Evolutionary conservation across 371 early-diverging fungal species (phyloP).

Genomic region (Lichtheimia hyalospora): DNA sequence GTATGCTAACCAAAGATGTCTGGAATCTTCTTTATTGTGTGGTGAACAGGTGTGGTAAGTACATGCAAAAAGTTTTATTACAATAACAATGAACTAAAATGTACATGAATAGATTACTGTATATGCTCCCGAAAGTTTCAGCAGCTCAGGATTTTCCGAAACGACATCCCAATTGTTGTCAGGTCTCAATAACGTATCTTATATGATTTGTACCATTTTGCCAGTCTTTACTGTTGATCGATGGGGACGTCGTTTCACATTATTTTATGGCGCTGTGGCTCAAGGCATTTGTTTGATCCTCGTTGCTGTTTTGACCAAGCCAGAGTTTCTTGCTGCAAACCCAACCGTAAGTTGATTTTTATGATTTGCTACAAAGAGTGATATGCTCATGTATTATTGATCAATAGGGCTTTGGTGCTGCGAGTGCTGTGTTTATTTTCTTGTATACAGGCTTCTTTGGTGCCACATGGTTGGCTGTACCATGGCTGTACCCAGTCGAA

Average conservation of each 20-base stretch:
- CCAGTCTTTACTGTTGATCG: conserved; percentile 39
- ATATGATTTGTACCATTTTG: conserved; percentile 37
- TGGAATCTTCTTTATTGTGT: conserved; percentile 13
- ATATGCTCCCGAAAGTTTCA: conserved; percentile 38
- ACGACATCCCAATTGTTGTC: conserved; percentile 36
- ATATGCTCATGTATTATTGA: conserved; percentile 23
- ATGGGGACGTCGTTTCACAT: conserved; percentile 38
- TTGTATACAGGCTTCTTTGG: conserved; percentile 38
- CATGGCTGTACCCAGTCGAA: conserved; percentile 45
- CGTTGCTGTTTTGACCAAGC: conserved; percentile 38
- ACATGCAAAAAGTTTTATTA: neutral
- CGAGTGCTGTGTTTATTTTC: conserved; percentile 36
- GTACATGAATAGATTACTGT: conserved; percentile 26
- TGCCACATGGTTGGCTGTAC: conserved; percentile 40
- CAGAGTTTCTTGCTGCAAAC: conserved; percentile 28
- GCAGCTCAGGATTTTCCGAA: conserved; percentile 30
- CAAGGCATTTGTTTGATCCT: conserved; percentile 38
- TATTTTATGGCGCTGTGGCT: conserved; percentile 38
- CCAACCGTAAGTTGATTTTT: neutral
- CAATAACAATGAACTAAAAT: neutral
- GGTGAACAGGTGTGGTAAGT: too few relatives aligned
- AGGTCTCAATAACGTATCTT: conserved; percentile 36
- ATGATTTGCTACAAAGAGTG: conserved; percentile 6
- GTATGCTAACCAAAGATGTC: too few relatives aligned
- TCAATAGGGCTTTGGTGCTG: conserved; percentile 27